Evolutionary conservation across 805 yeast genomes (phyloP).

Genomic region (Hanseniaspora nectarophila): DNA sequence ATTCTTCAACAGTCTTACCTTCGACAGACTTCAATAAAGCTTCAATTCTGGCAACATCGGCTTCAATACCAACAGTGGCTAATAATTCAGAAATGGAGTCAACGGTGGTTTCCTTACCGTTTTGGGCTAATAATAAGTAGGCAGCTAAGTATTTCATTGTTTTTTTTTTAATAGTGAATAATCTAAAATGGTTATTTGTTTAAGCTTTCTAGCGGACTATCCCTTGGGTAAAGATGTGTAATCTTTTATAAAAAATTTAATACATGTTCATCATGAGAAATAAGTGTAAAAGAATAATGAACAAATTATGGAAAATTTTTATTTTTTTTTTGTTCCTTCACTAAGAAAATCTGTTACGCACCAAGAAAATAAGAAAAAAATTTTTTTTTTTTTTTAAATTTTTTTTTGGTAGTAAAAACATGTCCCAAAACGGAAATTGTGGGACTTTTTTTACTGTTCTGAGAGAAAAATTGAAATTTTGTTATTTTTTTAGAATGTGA

Average conservation of each 20-base stretch:
- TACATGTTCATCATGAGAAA: background rate
- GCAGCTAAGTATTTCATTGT: conserved; percentile 85
- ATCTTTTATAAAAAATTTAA: too few relatives aligned
- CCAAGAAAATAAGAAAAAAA: background rate
- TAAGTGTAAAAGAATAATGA: background rate
- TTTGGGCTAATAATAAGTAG: conserved; percentile 77
- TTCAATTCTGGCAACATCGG: conserved; percentile 63
- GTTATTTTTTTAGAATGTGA: background rate
- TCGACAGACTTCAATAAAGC: conserved; percentile 61
- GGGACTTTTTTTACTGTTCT: too few relatives aligned
- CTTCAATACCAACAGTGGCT: conserved; percentile 69
- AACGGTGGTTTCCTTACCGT: conserved; percentile 71
- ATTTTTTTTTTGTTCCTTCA: background rate
- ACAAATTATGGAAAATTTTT: too few relatives aligned
- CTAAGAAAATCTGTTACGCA: too few relatives aligned
- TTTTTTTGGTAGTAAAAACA: too few relatives aligned
- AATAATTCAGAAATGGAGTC: conserved; percentile 61
- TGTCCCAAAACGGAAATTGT: background rate
- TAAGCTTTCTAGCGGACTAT: conserved; percentile 29
- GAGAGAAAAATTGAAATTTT: too few relatives aligned
- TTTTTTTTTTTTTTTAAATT: too few relatives aligned
- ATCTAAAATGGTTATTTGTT: conserved; percentile 27
- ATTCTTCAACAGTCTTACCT: conserved; percentile 61
- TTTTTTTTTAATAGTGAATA: conserved; percentile 13
- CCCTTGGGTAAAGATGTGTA: conserved; percentile 21